These are phyloP conservation scores for Fusarium sp. DNA, from an alignment of 2,329 filamentous ascomycete genomes.

Conservation along the genomic window DNA sequence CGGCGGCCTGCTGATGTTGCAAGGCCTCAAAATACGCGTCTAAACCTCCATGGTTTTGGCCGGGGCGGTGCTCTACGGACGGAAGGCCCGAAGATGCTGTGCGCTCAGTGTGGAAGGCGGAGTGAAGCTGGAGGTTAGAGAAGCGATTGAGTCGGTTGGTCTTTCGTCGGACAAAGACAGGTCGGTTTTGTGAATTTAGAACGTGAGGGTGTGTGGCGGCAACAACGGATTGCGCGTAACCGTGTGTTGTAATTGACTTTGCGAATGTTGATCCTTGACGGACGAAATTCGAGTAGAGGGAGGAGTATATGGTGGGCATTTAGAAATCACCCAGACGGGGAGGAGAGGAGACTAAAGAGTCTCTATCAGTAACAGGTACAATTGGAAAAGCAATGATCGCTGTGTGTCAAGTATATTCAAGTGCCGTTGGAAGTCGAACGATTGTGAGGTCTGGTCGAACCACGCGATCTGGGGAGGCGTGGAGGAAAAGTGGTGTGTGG, in stretches of 20 bases:
- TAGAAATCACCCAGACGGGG: slow-evolving; percentile 76
- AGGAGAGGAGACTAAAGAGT: slow-evolving; percentile 61
- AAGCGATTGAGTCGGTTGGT: slow-evolving; percentile 66
- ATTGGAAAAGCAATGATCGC: background rate
- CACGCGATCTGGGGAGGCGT: slow-evolving; percentile 42
- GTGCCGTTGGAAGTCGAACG: slow-evolving; percentile 37
- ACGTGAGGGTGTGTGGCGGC: slow-evolving; percentile 86
- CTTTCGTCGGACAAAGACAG: slow-evolving; percentile 69
- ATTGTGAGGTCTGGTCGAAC: slow-evolving; percentile 46
- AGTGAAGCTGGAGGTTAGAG: slow-evolving; percentile 72
- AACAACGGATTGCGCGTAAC: slow-evolving; percentile 97
- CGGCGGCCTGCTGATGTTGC: slow-evolving; percentile 77
- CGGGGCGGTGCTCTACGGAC: slow-evolving; percentile 64
- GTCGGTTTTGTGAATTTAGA: slow-evolving; percentile 78
- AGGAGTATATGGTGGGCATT: slow-evolving; percentile 84
- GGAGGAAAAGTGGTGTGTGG: slow-evolving; percentile 37
- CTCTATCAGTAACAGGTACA: slow-evolving; percentile 42
- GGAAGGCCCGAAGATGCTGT: slow-evolving; percentile 59
- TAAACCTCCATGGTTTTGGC: slow-evolving; percentile 71
- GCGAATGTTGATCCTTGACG: slow-evolving; percentile 87
- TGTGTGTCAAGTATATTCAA: slow-evolving; percentile 13
- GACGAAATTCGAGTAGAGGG: slow-evolving; percentile 83
- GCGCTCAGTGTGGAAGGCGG: slow-evolving; percentile 76
- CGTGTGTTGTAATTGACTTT: slow-evolving; percentile 96
- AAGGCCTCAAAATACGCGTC: slow-evolving; percentile 93